These are phyloP conservation scores for Fusarium sp. DNA, from an alignment of 2,329 filamentous ascomycete genomes.

Conservation along the genomic window DNA sequence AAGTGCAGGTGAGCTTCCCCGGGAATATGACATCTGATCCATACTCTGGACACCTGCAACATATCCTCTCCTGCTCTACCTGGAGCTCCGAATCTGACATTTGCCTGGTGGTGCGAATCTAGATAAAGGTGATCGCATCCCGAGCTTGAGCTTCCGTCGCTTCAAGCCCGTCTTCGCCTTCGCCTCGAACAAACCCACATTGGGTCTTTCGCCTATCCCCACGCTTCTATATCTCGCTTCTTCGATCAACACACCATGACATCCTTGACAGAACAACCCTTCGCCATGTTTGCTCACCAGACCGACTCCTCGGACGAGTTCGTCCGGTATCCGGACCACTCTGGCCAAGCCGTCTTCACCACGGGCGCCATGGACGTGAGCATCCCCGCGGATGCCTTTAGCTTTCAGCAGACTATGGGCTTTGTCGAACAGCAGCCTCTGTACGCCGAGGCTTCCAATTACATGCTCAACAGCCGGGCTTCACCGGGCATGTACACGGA, in stretches of 20 bases:
- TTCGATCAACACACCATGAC: conserved; percentile 42
- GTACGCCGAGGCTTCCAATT: conserved; percentile 59
- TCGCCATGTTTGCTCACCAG: conserved; percentile 45
- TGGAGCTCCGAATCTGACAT: conserved; percentile 30
- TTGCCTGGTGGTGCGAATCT: conserved; percentile 18
- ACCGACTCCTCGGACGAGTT: conserved; percentile 54
- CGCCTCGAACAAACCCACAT: conserved; percentile 27
- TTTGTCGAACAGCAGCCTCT: conserved; percentile 59
- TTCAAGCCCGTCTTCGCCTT: conserved; percentile 28
- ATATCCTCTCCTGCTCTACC: conserved; percentile 18
- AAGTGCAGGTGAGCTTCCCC: conserved; percentile 44
- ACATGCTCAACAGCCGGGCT: conserved; percentile 59
- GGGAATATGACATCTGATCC: conserved; percentile 16
- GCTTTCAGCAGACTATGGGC: conserved; percentile 56
- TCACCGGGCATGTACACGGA: conserved; percentile 64
- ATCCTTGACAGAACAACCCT: conserved; percentile 46
- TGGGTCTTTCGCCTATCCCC: conserved; percentile 9
- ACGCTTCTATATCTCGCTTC: conserved; percentile 5
- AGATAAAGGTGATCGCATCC: conserved; percentile 45
- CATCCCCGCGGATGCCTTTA: conserved; percentile 61
- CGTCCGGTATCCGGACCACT: conserved; percentile 60
- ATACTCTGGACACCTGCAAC: conserved; percentile 15
- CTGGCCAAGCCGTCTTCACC: conserved; percentile 52
- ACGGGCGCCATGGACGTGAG: conserved; percentile 61
- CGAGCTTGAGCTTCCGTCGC: conserved; percentile 33